Base-by-base conservation (phyloP, 768 basidiomycete species). In the Pleurotus tuber-regium region DNA sequence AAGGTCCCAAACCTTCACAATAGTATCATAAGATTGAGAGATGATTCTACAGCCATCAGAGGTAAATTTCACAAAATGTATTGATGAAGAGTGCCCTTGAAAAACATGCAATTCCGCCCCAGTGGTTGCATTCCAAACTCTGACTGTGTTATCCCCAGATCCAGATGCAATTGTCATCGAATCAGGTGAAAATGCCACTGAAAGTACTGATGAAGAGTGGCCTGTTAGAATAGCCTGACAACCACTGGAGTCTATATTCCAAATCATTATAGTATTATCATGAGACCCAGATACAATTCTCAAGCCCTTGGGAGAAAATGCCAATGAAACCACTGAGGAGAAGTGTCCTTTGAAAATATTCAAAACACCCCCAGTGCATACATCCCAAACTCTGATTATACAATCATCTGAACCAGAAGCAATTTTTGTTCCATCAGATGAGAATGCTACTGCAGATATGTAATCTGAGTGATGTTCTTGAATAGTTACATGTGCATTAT, bases 251-350 rank as follows among this genome's bases (percentile, higher is more conserved):
- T 19, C 19, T 1, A 33, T 14, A 25, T 49, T 24, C 53, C 53
- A 54, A 7, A 79, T 65, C 12, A 72, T 69, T 16, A 80, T 63
- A 8, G 76, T 77, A 56, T 75, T 72, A 66, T 80, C 79, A 61
- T 76, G 71, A 5, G 75, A 75, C 0, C 76, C 77, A 4, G 76
- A 78, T 3, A 77, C 65, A 26, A 82, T 70, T 57, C 63, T 70
- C 57, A 75, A 76, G 10, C 79, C 78, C 25, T 69, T 65, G 0
- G 77, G 77, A 55, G 79, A 78, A 63, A 79, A 80, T 29, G 74
- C 70, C 10, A 80, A 62, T 4, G 74, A 55, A 2, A 8, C 18
- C 31, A 54, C 43, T 6, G 5, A 1, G 36, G 41, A 24, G 8
- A 42, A 52, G 52, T 61, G 58, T 12, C 54, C 54, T 10, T 18